A percentile compares a stretch with the other conserved stretches of the same genome.
Conservation (phyloP, 2,329 filamentous ascomycete species). For the Sphaerulina musiva region DNA sequence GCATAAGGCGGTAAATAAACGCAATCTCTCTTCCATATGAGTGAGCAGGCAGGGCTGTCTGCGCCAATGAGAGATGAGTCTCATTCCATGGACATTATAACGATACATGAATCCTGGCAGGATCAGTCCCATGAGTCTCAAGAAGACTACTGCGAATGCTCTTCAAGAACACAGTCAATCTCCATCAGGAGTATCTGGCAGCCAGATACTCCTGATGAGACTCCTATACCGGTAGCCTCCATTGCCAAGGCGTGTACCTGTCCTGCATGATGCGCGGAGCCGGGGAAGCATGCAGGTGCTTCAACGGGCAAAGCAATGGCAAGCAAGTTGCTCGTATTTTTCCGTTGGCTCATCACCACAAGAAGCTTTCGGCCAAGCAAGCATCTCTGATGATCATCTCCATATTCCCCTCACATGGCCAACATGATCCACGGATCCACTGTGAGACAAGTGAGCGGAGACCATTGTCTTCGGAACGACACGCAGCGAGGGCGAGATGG, state of each 20-base stretch:
- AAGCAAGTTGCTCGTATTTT: conserved; percentile 3
- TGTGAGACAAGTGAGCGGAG: not conserved
- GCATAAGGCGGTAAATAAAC: too few relatives aligned
- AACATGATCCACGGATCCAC: not conserved
- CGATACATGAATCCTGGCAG: too few relatives aligned
- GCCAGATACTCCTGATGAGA: not conserved
- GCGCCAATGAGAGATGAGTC: not conserved
- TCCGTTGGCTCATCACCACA: conserved; percentile 14
- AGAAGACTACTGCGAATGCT: too few relatives aligned
- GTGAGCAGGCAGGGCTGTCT: not conserved
- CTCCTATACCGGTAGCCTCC: too few relatives aligned
- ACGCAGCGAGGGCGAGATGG: conserved; percentile 10
- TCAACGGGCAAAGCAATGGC: conserved; percentile 2
- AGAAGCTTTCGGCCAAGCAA: conserved; percentile 5
- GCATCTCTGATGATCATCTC: conserved; percentile 16
- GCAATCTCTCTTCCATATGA: too few relatives aligned
- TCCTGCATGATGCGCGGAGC: not conserved
- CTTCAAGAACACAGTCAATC: too few relatives aligned
- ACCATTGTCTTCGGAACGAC: conserved; percentile 7
- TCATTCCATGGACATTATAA: too few relatives aligned
- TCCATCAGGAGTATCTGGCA: too few relatives aligned
- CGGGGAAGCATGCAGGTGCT: not conserved
- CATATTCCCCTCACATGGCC: conserved; percentile 13
- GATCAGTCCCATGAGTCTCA: too few relatives aligned
- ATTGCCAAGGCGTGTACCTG: not conserved